These are phyloP conservation scores for Penicillium sumatraense DNA, from an alignment of 2,329 filamentous ascomycete genomes.

Conservation along the genomic window DNA sequence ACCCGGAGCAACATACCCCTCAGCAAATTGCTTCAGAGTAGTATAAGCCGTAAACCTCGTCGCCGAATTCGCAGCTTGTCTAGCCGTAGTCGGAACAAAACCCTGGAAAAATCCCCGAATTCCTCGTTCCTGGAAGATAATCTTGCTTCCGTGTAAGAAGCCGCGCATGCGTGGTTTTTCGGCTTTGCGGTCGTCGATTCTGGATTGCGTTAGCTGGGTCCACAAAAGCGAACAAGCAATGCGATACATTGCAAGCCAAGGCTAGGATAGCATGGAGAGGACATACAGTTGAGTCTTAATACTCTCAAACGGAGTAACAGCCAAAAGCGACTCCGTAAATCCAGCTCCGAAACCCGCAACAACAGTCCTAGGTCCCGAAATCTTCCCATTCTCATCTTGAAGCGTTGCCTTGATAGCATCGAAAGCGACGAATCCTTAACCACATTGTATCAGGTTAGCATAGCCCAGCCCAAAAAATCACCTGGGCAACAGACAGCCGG, in stretches of 20 bases:
- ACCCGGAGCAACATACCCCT: slow-evolving; percentile 88
- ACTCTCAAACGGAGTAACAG: slow-evolving; percentile 95
- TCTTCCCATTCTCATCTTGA: slow-evolving; percentile 80
- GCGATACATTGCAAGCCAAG: too few species aligned
- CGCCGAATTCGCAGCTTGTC: slow-evolving; percentile 93
- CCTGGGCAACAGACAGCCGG: too few species aligned
- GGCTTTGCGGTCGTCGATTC: slow-evolving; percentile 92
- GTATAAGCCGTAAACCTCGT: slow-evolving; percentile 91
- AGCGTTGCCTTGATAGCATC: slow-evolving; percentile 89
- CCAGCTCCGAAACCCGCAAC: slow-evolving; percentile 93
- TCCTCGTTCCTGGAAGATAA: slow-evolving; percentile 88
- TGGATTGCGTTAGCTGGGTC: slow-evolving; percentile 41
- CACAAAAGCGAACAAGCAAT: too few species aligned
- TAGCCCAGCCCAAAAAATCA: too few species aligned
- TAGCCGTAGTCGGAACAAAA: slow-evolving; percentile 90
- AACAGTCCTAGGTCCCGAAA: slow-evolving; percentile 88
- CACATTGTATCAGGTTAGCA: too few species aligned
- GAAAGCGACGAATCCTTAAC: slow-evolving; percentile 84
- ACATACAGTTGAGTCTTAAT: slow-evolving; percentile 91
- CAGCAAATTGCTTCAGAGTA: slow-evolving; percentile 84
- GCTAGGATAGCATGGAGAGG: not conserved
- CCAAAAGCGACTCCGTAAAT: slow-evolving; percentile 88
- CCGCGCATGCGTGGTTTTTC: slow-evolving; percentile 84
- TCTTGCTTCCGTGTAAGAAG: slow-evolving; percentile 84
- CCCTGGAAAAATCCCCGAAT: slow-evolving; percentile 95